Percentiles rank a stretch among this genome's conserved stretches.
phyloP scores from a whole-genome alignment of 371 early-diverging fungal genomes.

The Saksenaea oblongispora region DNA sequence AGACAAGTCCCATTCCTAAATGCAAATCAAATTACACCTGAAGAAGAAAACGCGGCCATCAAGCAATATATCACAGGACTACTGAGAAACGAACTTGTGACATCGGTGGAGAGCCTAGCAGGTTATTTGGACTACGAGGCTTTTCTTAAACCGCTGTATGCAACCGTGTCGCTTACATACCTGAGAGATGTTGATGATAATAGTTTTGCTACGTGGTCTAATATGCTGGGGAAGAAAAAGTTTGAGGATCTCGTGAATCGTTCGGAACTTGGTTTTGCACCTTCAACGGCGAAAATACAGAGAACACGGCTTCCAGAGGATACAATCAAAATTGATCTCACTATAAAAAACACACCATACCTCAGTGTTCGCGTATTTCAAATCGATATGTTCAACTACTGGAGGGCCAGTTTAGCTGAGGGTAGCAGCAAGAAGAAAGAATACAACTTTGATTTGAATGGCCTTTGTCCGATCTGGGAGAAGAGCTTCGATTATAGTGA shows the following conservation, averaged over 20 bases:
- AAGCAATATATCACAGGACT: slow-evolving; percentile 26
- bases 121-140: slow-evolving; percentile 18
- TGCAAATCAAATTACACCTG: no score
- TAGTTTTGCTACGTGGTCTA: slow-evolving; percentile 1
- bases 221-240: slow-evolving; percentile 5
- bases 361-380: slow-evolving; percentile 42
- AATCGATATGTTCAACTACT: slow-evolving; percentile 43
- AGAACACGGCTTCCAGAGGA: slow-evolving; percentile 21
- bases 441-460: slow-evolving; percentile 33
- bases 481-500: slow-evolving; percentile 20
- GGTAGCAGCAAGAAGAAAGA: slow-evolving; percentile 5
- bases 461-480: slow-evolving; percentile 46
- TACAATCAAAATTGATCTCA: slow-evolving; percentile 15
- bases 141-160: slow-evolving; percentile 20
- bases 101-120: slow-evolving; percentile 17
- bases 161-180: slow-evolving; percentile 19
- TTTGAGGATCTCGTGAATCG: slow-evolving; percentile 19
- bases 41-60: slow-evolving; percentile 2
- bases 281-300: slow-evolving; percentile 9
- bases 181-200: background rate
- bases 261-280: slow-evolving; percentile 21
- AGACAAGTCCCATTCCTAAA: slow-evolving; percentile 10
- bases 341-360: slow-evolving; percentile 35
- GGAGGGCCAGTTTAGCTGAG: slow-evolving; percentile 17
- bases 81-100: slow-evolving; percentile 11